These are phyloP conservation scores for Komagataella kurtzmanii DNA, from an alignment of 805 yeast genomes.

Conservation along the genomic window DNA sequence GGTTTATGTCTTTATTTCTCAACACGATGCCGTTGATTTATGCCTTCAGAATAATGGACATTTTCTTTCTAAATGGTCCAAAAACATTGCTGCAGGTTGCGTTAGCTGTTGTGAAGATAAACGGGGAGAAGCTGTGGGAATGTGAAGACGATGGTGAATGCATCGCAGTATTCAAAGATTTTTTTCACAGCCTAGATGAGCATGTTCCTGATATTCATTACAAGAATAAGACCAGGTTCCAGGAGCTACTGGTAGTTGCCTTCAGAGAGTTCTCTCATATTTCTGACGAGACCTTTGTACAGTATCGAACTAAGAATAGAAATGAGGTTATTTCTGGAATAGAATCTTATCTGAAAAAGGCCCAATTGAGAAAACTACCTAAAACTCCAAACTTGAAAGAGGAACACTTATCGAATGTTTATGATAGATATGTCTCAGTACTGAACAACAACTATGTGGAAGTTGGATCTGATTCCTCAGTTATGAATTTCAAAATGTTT, in stretches of 20 bases:
- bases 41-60: slow-evolving; percentile 86
- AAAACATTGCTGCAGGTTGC: slow-evolving; percentile 86
- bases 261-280: slow-evolving; percentile 80
- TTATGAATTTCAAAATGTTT: slow-evolving; percentile 66
- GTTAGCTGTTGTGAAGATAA: slow-evolving; percentile 75
- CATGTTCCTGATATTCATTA: slow-evolving; percentile 60
- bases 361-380: slow-evolving; percentile 80
- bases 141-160: slow-evolving; percentile 90
- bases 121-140: slow-evolving; percentile 69
- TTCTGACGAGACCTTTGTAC: slow-evolving; percentile 59
- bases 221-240: slow-evolving; percentile 69
- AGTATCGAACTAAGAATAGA: slow-evolving; percentile 57
- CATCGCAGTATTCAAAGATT: slow-evolving; percentile 71
- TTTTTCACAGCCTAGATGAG: slow-evolving; percentile 64
- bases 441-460: slow-evolving; percentile 51
- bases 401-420: slow-evolving; percentile 54
- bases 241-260: slow-evolving; percentile 81
- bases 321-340: slow-evolving; percentile 74
- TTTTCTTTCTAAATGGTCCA: slow-evolving; percentile 82
- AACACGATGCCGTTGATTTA: slow-evolving; percentile 91
- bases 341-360: slow-evolving; percentile 81
- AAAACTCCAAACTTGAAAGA: slow-evolving; percentile 47
- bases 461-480: slow-evolving; percentile 31
- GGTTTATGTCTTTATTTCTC: slow-evolving; percentile 86
- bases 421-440: slow-evolving; percentile 74